These are phyloP conservation scores for Wolfiporia cocos DNA, from an alignment of 1,284 basidiomycete species.

Conservation along the genomic window DNA sequence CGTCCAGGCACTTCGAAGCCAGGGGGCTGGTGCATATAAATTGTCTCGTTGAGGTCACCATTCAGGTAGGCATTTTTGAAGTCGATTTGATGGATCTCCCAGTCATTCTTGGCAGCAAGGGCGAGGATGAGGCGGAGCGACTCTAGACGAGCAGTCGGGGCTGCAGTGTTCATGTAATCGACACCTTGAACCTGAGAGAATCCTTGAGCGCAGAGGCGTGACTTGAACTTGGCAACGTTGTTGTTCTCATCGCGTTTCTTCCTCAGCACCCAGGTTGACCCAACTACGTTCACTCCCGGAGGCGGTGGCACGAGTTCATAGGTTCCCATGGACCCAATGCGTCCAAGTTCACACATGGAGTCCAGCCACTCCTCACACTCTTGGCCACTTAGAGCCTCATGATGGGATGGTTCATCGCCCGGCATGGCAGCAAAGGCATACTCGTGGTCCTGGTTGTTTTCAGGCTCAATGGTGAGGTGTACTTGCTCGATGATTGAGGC, in stretches of 20 bases:
- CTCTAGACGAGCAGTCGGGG: constrained; percentile 22
- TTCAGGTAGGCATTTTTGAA: constrained; percentile 26
- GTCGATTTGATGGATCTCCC: constrained; percentile 26
- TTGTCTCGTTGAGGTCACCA: constrained; percentile 17
- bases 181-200: constrained; percentile 31
- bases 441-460: not conserved
- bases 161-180: constrained; percentile 29
- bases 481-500: not conserved
- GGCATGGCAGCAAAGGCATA: constrained; percentile 6
- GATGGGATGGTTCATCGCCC: constrained; percentile 10
- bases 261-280: constrained; percentile 2
- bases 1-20: constrained; percentile 11
- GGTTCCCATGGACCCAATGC: constrained; percentile 16
- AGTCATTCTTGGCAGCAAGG: constrained; percentile 19
- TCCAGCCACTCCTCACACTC: constrained; percentile 12
- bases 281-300: constrained; percentile 5
- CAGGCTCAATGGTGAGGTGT: not conserved
- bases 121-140: constrained; percentile 20
- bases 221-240: constrained; percentile 26
- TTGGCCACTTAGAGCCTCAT: constrained; percentile 9
- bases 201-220: constrained; percentile 31
- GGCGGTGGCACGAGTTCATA: constrained; percentile 23
- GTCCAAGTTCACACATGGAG: constrained; percentile 5
- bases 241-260: constrained; percentile 26
- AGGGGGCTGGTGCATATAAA: constrained; percentile 19